phyloP scores from a whole-genome alignment of 1,284 basidiomycete species.

The Meira nashicola region DNA sequence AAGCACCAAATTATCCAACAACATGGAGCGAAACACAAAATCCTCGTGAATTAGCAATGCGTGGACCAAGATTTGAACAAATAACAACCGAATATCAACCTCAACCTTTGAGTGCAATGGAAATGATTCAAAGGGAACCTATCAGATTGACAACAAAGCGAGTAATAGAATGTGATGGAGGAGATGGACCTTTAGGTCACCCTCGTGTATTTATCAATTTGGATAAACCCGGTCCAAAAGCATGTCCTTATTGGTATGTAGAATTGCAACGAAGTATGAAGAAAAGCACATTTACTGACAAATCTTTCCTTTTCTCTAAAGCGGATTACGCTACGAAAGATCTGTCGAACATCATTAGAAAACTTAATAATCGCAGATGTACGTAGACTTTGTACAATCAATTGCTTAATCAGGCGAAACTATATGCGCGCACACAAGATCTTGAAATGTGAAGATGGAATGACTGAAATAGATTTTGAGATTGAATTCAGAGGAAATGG shows the following conservation, averaged over 20 bases:
- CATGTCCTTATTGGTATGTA: slow-evolving; percentile 28
- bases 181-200: slow-evolving; percentile 86
- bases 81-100: slow-evolving; percentile 80
- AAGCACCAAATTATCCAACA: slow-evolving; percentile 39
- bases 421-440: no score
- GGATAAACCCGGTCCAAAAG: slow-evolving; percentile 48
- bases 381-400: no score
- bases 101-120: slow-evolving; percentile 83
- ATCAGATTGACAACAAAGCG: slow-evolving; percentile 73
- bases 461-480: no score
- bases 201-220: slow-evolving; percentile 95
- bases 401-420: no score
- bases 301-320: not conserved
- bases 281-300: not conserved
- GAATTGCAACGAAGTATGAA: not conserved
- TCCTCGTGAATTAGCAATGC: slow-evolving; percentile 60
- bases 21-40: slow-evolving; percentile 43
- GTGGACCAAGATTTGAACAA: slow-evolving; percentile 83
- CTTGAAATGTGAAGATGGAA: no score
- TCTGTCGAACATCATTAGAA: slow-evolving; percentile 5
- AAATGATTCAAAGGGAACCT: slow-evolving; percentile 78
- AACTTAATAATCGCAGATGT: not conserved
- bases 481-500: not conserved
- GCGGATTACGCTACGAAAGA: slow-evolving; percentile 13
- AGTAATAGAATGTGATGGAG: slow-evolving; percentile 83